Percentiles rank a stretch among this genome's conserved stretches.
These are phyloP conservation scores for Cytospora piceae DNA, from an alignment of 2,329 filamentous ascomycete genomes.

Conservation along the genomic window DNA sequence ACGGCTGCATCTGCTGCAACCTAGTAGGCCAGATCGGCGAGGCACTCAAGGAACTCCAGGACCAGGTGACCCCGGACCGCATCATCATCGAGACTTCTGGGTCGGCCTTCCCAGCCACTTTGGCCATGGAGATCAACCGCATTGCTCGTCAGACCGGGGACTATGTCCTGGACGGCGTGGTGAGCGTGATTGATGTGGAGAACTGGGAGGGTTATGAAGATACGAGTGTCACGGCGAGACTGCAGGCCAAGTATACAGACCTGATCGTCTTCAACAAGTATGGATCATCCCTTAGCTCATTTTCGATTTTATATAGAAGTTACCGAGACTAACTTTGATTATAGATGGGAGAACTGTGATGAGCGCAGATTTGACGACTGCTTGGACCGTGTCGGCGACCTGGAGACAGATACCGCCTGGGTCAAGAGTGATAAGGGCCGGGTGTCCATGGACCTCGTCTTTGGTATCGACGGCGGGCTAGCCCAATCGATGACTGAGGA, in stretches of 20 bases:
- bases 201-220: slow-evolving; percentile 95
- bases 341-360: slow-evolving; percentile 70
- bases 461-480: slow-evolving; percentile 85
- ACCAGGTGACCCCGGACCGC: slow-evolving; percentile 67
- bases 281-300: not conserved
- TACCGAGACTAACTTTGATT: not conserved
- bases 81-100: slow-evolving; percentile 95
- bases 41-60: slow-evolving; percentile 75
- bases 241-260: slow-evolving; percentile 90
- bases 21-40: slow-evolving; percentile 87
- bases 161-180: slow-evolving; percentile 83
- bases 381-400: slow-evolving; percentile 76
- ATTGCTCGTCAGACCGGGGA: slow-evolving; percentile 68
- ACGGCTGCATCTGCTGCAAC: slow-evolving; percentile 99
- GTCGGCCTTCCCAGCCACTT: slow-evolving; percentile 82
- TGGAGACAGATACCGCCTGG: slow-evolving; percentile 80
- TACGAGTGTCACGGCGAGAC: slow-evolving; percentile 82
- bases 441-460: slow-evolving; percentile 77
- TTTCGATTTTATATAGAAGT: not conserved
- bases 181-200: slow-evolving; percentile 90
- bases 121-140: slow-evolving; percentile 88
- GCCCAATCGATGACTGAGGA: slow-evolving; percentile 58
- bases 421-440: slow-evolving; percentile 83
- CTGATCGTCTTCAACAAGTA: slow-evolving; percentile 86
- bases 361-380: slow-evolving; percentile 78